Evolutionary conservation across 2,329 filamentous ascomycete species (phyloP), one percentile per base, ranked within the genome.

Genomic region (Lithohypha guttulata): DNA sequence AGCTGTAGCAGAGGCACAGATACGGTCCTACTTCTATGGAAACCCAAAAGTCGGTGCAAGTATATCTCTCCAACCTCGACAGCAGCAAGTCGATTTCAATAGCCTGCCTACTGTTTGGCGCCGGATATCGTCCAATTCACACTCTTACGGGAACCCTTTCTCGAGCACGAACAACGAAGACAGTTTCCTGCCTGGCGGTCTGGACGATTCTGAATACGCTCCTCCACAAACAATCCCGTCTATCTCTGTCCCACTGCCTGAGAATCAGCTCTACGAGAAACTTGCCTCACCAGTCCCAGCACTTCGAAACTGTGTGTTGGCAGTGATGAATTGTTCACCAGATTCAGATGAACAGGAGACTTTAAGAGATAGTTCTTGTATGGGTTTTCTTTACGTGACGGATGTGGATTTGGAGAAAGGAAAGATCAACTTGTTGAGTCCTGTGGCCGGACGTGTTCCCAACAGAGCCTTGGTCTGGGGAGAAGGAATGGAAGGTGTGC

Each of bases 21-120:
- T 95, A 37, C 81, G 82, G 49, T 81, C 87, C 51, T 98, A 98
- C 61, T 98, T 98, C 65, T 98, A 95, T 56, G 91, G 91, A 7
- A 81, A 83, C 46, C 51, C 59, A 1, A 58, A 60, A 7, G 56
- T 63, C 2, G 59, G 61, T 8, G 60, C 59, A 7, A 58, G 76
- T 45, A 74, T 81, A 42, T 81, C 84, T 0, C 67, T 98, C 2
- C 91, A 83, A 31, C 91, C 91, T 0, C 82, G 87, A 52, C 93
- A 85, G 5, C 84, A 93, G 53, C 81, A 82, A 43, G 75, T 93
- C 3, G 79, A 85, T 46, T 91, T 86, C 55, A 70, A 77, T 42
- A 75, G 78, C 6, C 59, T 95, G 26, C 35, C 35, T 5, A 70
- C 75, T 2, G 71, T 96, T 29, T 94, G 83, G 65, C 76, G 73